Evolutionary conservation across 73 alveolate species (phyloP), one percentile per base, ranked within the genome.

Genomic region (Paramecium tetraurelia): DNA sequence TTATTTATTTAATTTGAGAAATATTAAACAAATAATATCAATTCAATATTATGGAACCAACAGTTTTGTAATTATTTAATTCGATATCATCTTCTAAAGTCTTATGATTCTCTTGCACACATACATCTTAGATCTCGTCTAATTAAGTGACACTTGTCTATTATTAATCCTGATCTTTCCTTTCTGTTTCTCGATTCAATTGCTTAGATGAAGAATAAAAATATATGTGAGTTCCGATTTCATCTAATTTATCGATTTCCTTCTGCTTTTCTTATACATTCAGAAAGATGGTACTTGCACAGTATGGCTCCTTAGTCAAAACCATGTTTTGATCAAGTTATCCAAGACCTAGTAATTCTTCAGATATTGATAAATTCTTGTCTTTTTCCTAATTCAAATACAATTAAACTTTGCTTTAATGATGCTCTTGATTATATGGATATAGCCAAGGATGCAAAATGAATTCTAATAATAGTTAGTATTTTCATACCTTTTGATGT

Each of bases 381-480:
- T 14, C 10, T 63, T 63, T 11, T 7, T 63, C 84, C 24, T 20
- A 9, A 59, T 59, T 33, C 46, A 33, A 20, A 7, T 7, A 63
- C 12, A 31, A 63, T 1, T 7, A 22, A 24, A 31, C 4, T 22
- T 21, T 63, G 50, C 11, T 59, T 24, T 59, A 12, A 21, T 2
- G 31, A 4, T 24, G 14, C 5, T 63, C 41, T 63, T 63, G 21
- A 27, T 31, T 12, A 27, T 63, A 24, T 36, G 86, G 59, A 72
- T 72, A 58, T 14, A 72, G 20, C 86, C 86, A 72, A 16, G 86
- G 86, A 72, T 72, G 68, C 6, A 72, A 40, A 12, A 43, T 36
- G 5, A 72, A 72, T 36, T 72, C 86, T 72, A 35, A 29, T 33
- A 35, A n/a, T 29, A 10, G 14, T 35, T 35, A 36, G 36, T 16